A percentile compares a stretch with the other conserved stretches of the same genome.
These are phyloP conservation scores for Aspergillus hancockii DNA, from an alignment of 495 filamentous ascomycete species.

Conservation along the genomic window DNA sequence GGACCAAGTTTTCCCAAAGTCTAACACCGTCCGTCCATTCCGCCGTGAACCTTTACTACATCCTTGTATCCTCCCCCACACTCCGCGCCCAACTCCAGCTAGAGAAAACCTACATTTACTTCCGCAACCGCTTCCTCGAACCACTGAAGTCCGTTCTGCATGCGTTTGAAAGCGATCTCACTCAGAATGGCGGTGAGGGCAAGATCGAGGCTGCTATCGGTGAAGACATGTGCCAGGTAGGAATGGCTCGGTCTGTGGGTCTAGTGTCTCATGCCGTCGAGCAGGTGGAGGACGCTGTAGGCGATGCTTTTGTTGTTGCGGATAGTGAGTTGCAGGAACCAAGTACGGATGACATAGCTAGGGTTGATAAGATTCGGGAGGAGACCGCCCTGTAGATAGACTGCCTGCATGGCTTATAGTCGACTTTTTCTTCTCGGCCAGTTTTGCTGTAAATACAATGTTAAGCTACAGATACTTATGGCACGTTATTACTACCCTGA, in stretches of 20 bases:
- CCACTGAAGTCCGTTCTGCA: slow-evolving; percentile 37
- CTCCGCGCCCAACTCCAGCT: slow-evolving; percentile 38
- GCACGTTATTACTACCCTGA: not conserved
- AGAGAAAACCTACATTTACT: slow-evolving; percentile 37
- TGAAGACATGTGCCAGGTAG: slow-evolving; percentile 39
- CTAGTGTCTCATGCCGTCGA: slow-evolving; percentile 38
- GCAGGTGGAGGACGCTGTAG: slow-evolving; percentile 39
- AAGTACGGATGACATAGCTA: slow-evolving; percentile 33
- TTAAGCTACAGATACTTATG: not conserved
- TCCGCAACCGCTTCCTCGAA: slow-evolving; percentile 39
- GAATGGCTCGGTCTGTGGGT: slow-evolving; percentile 40
- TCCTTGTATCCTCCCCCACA: slow-evolving; percentile 37
- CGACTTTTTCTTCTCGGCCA: not conserved
- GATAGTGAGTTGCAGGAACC: slow-evolving; percentile 35
- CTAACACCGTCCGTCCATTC: slow-evolving; percentile 40
- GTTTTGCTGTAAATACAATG: not conserved
- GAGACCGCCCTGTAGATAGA: slow-evolving; percentile 18
- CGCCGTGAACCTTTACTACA: slow-evolving; percentile 48
- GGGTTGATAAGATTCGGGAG: slow-evolving; percentile 31
- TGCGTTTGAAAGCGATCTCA: slow-evolving; percentile 38
- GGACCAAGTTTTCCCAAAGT: slow-evolving; percentile 40
- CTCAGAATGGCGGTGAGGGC: slow-evolving; percentile 41
- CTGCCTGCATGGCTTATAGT: not conserved
- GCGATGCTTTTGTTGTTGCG: slow-evolving; percentile 34
- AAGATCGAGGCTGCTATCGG: slow-evolving; percentile 41